Evolutionary conservation across 1,284 basidiomycete genomes (phyloP).

Genomic region (Cryptococcus sp.): DNA sequence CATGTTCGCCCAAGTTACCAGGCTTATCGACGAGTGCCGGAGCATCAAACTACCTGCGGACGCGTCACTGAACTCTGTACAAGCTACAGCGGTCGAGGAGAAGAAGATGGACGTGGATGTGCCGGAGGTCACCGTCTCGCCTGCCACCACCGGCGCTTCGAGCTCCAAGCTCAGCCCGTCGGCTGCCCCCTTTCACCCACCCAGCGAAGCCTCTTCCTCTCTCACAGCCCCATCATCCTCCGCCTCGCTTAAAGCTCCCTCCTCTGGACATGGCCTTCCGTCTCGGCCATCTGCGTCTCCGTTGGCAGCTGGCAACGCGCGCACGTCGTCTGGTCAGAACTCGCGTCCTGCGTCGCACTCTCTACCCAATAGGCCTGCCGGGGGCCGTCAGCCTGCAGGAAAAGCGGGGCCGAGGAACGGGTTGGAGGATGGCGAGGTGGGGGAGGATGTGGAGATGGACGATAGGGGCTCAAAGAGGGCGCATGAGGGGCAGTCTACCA

Average conservation of each 20-base stretch:
- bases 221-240: not conserved
- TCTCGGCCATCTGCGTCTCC: not conserved
- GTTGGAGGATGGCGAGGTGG: too few species aligned
- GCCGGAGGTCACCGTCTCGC: conserved; percentile 3
- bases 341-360: not conserved
- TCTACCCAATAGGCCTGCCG: not conserved
- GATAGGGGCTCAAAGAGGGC: not conserved
- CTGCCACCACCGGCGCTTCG: not conserved
- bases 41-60: conserved; percentile 30
- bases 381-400: not conserved
- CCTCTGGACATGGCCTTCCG: not conserved
- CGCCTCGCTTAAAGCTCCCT: not conserved
- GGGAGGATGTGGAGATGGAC: not conserved
- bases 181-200: conserved; percentile 16
- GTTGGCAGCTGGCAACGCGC: not conserved
- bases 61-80: not conserved
- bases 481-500: not conserved
- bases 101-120: conserved; percentile 30
- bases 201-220: too few species aligned
- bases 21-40: conserved; percentile 37
- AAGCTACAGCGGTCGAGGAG: conserved; percentile 6
- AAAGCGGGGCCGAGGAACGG: not conserved
- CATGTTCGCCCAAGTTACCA: conserved; percentile 30
- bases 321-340: not conserved
- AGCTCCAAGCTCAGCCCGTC: conserved; percentile 20